Evolutionary conservation across 2,329 filamentous ascomycete genomes (phyloP).

Genomic region (Stachybotrys chartarum): DNA sequence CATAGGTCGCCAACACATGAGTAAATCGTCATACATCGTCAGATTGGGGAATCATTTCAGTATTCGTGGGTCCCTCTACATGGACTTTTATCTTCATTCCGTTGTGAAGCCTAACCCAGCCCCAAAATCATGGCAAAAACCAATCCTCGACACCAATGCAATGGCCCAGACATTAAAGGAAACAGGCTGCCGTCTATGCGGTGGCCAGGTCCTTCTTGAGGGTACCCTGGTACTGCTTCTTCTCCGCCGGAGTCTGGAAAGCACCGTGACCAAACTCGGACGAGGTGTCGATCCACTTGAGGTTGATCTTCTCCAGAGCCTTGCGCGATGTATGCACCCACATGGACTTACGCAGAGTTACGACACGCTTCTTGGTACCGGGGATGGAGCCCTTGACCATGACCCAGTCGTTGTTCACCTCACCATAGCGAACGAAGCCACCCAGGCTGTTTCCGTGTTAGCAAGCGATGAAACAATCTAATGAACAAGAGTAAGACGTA

Average conservation of each 20-base stretch:
- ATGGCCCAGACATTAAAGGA: conserved; percentile 38
- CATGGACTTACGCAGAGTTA: conserved; percentile 98
- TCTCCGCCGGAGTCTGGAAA: conserved; percentile 97
- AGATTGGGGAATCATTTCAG: conserved; percentile 21
- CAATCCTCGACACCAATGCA: conserved; percentile 50
- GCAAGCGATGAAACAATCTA: conserved; percentile 5
- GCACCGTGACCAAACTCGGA: conserved; percentile 99
- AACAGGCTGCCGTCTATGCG: conserved; percentile 32
- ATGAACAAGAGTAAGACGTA: conserved; percentile 49
- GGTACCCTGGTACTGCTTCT: conserved; percentile 93
- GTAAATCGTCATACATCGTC: too few species aligned
- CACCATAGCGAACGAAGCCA: conserved; percentile 98
- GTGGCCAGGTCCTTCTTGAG: conserved; percentile 91
- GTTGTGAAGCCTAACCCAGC: conserved; percentile 28
- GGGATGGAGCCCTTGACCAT: conserved; percentile 97
- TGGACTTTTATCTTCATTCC: conserved; percentile 28
- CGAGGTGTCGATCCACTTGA: conserved; percentile 99
- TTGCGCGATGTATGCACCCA: conserved; percentile 93
- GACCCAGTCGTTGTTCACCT: conserved; percentile 98
- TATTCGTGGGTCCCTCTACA: conserved; percentile 24
- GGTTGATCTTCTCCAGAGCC: conserved; percentile 96
- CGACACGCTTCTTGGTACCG: conserved; percentile 98
- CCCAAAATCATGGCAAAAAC: conserved; percentile 26
- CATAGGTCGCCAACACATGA: too few species aligned
- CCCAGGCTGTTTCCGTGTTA: conserved; percentile 62